Evolutionary conservation across 306 rosid genomes (phyloP).

Genomic region (Cucurbita ficifolia): DNA sequence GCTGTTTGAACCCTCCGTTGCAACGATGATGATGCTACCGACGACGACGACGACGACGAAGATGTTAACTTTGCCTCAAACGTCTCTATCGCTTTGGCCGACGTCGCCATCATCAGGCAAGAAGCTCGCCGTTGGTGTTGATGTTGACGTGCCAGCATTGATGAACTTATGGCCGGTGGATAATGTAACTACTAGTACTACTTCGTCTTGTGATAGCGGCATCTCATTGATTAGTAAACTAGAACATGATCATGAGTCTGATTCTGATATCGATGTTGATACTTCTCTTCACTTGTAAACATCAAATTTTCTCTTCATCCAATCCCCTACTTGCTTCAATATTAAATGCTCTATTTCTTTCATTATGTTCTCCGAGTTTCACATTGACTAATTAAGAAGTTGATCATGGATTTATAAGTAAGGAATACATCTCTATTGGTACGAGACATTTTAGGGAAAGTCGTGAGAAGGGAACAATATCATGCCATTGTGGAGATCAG

Average conservation of each 20-base stretch:
- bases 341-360: too few species aligned
- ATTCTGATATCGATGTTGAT: slow-evolving; percentile 43
- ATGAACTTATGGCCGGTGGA: slow-evolving; percentile 19
- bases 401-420: too few species aligned
- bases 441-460: too few species aligned
- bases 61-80: slow-evolving; percentile 27
- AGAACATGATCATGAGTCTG: slow-evolving; percentile 14
- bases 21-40: neutral
- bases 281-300: slow-evolving; percentile 83
- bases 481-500: too few species aligned
- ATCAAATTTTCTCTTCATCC: neutral
- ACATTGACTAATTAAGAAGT: too few species aligned
- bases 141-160: neutral
- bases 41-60: slow-evolving; percentile 9
- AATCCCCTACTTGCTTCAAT: neutral
- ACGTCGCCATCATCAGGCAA: neutral
- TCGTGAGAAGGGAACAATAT: too few species aligned
- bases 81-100: slow-evolving; percentile 61
- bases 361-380: too few species aligned
- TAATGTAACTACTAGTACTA: neutral
- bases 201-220: neutral
- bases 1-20: slow-evolving; percentile 2
- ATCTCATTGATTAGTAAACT: slow-evolving; percentile 15
- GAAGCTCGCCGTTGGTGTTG: neutral
- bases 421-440: too few species aligned